Base-by-base conservation (phyloP, 2,329 filamentous ascomycete species). In the Cercospora brassicicola region DNA sequence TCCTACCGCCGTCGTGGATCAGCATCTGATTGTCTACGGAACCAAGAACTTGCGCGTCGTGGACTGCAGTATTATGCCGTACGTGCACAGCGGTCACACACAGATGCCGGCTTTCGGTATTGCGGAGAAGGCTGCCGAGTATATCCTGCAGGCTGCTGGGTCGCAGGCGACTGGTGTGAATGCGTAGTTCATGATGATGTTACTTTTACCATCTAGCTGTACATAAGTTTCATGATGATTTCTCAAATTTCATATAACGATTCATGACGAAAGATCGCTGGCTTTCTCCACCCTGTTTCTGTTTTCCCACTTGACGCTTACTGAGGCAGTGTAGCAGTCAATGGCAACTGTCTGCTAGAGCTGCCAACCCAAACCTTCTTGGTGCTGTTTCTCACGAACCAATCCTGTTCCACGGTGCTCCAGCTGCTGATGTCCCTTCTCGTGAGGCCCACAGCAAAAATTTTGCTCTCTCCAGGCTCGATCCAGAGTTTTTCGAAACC, bases 21-120 rank as follows among this genome's bases (percentile, higher is more conserved):
- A 82, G 68, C 82, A 83, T 61, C 79, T 88, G n/a, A 77, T 79
- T 1, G 86, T 88, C 0, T 80, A 80, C 6, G 86, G 86, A 2
- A 82, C 87, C 2, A 78, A 81, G 62, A 81, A 82, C 1, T 76
- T 89, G n/a, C 79, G 87, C 2, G 85, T 89, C 11, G 84, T 81
- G 0, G 85, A 87, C 69, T 83, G 81, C 70, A 84, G 82, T 72
- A 80, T 85, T 26, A 86, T 86, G 84, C 85, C 85, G 1, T 77
- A 76, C 0, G 73, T 87, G 3, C 82, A 86, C 71, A 79, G 79
- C 26, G 86, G 83, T 0, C 84, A 86, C 72, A 86, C 85, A 0
- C 85, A 87, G 72, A 87, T 87, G 84, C 84, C 85, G 3, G 85
- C 85, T 4, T 87, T 86, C 73, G 85, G 84, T 1, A 86, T 87